phyloP scores from a whole-genome alignment of 768 basidiomycete genomes.

The Suillus decipiens region DNA sequence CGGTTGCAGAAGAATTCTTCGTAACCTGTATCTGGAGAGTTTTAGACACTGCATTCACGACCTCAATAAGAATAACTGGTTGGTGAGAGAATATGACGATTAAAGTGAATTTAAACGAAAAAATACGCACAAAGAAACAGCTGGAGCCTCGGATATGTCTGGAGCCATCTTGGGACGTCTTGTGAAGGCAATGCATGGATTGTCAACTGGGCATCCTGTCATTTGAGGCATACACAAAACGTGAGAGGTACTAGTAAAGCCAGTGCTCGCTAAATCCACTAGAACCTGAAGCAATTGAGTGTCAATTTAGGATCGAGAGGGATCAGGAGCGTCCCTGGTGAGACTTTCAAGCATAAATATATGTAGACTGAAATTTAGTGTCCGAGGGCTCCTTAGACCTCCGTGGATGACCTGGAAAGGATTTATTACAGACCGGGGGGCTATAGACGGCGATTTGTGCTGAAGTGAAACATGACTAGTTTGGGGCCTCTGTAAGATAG shows the following conservation, averaged over 20 bases:
- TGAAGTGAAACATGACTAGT: background rate
- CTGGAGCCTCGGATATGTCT: background rate
- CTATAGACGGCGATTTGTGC: background rate
- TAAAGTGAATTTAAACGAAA: background rate
- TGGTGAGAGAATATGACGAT: conserved; percentile 3
- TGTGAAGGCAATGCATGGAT: background rate
- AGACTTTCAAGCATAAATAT: background rate
- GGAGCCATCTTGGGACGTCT: background rate
- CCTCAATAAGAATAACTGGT: background rate
- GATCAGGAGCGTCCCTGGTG: background rate
- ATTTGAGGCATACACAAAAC: background rate
- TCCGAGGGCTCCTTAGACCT: background rate
- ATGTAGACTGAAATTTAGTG: background rate
- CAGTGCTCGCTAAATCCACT: background rate
- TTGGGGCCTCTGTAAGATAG: background rate
- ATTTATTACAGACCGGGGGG: background rate
- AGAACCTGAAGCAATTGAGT: background rate
- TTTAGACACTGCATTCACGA: background rate
- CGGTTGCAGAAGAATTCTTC: conserved; percentile 2
- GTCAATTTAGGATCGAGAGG: background rate
- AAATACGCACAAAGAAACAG: background rate
- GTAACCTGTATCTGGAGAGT: background rate
- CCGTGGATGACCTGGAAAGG: background rate
- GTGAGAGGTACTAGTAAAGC: background rate
- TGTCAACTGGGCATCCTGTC: background rate